Conservation (phyloP, 2,329 filamentous ascomycete species). For the Fusarium anguioides region DNA sequence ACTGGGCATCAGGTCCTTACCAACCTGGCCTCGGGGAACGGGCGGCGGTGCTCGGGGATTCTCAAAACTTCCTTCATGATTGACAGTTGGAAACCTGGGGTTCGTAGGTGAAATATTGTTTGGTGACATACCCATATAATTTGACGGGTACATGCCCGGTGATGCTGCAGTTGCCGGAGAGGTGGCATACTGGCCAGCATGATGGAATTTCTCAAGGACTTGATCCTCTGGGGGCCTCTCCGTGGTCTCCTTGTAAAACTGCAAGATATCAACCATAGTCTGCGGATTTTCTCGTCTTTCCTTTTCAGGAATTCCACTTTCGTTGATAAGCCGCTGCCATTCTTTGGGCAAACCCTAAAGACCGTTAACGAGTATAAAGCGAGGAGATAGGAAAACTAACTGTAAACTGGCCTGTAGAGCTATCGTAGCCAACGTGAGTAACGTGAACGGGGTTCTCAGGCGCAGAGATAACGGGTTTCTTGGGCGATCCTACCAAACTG, state of each 20-base stretch:
- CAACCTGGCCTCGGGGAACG: constrained; percentile 70
- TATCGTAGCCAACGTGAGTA: constrained; percentile 97
- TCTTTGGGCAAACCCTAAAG: constrained; percentile 90
- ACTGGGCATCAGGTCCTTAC: constrained; percentile 75
- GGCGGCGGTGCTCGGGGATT: constrained; percentile 94
- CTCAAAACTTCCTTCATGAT: constrained; percentile 94
- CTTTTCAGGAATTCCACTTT: constrained; percentile 95
- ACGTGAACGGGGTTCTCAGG: constrained; percentile 98
- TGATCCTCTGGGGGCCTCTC: constrained; percentile 84
- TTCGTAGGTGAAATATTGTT: constrained; percentile 83
- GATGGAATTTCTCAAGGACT: constrained; percentile 95
- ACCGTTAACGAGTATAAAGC: constrained; percentile 24
- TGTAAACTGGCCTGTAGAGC: constrained; percentile 94
- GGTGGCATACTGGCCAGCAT: constrained; percentile 71
- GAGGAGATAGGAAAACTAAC: constrained; percentile 63
- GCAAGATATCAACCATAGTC: constrained; percentile 94
- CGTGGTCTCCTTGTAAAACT: constrained; percentile 95
- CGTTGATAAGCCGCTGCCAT: constrained; percentile 95
- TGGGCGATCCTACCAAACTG: constrained; percentile 83
- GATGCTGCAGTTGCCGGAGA: constrained; percentile 60
- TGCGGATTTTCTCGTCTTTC: constrained; percentile 96
- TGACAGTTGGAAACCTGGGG: constrained; percentile 84
- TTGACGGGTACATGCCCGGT: constrained; percentile 65
- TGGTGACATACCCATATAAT: constrained; percentile 68
- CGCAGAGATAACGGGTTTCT: constrained; percentile 94